Conservation (phyloP, 2,329 filamentous ascomycete genomes). For the Aureobasidium uvarum region DNA sequence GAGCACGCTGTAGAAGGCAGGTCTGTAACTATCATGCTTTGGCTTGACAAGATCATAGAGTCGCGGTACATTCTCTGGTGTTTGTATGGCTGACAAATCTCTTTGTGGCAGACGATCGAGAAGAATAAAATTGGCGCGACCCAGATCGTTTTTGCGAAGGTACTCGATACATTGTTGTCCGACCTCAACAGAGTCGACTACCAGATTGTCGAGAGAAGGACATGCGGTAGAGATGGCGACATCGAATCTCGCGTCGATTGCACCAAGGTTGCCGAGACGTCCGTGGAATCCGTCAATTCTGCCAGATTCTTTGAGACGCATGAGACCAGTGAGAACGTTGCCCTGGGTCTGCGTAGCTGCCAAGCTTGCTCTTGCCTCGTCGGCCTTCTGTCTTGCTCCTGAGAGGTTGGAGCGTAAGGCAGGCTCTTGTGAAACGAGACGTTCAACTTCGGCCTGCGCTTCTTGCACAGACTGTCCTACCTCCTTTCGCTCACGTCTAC, state of each 20-base stretch:
- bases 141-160: constrained; percentile 93
- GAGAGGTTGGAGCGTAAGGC: constrained; percentile 81
- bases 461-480: constrained; percentile 73
- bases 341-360: constrained; percentile 89
- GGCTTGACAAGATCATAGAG: constrained; percentile 90
- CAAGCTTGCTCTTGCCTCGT: constrained; percentile 88
- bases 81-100: constrained; percentile 76
- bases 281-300: constrained; percentile 97
- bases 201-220: constrained; percentile 87
- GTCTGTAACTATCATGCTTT: constrained; percentile 80
- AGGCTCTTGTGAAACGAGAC: constrained; percentile 74
- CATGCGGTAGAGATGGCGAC: constrained; percentile 98
- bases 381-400: constrained; percentile 86
- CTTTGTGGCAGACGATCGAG: constrained; percentile 80
- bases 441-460: constrained; percentile 68
- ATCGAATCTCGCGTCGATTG: constrained; percentile 92
- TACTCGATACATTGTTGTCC: constrained; percentile 99
- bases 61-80: constrained; percentile 86
- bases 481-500: constrained; percentile 67
- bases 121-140: constrained; percentile 94
- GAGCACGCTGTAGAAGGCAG: constrained; percentile 93
- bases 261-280: constrained; percentile 86
- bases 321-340: constrained; percentile 77
- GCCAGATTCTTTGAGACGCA: constrained; percentile 93
- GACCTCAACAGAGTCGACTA: constrained; percentile 92